These are phyloP conservation scores for Gastrolobium bilobum DNA, from an alignment of 306 rosid genomes.

Conservation along the genomic window DNA sequence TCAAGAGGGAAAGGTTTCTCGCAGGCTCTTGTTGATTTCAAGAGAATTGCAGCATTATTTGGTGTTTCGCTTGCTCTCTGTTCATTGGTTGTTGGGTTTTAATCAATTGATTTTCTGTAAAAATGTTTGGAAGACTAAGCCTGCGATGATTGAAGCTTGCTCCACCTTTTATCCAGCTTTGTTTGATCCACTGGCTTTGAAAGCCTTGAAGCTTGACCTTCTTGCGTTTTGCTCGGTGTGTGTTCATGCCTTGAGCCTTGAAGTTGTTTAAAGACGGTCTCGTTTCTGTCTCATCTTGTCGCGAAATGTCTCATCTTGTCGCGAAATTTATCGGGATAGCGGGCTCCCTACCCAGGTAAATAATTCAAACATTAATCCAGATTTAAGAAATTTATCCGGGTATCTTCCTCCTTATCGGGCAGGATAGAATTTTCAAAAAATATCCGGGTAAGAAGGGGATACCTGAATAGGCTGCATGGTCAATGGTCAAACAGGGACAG, in stretches of 20 bases:
- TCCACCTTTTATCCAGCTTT: slow-evolving; percentile 69
- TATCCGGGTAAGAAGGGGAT: no score
- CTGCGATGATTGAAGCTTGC: slow-evolving; percentile 55
- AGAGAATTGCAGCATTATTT: slow-evolving; percentile 76
- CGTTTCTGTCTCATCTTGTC: slow-evolving; percentile 84
- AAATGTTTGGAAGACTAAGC: slow-evolving; percentile 53
- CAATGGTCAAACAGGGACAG: no score
- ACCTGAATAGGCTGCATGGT: no score
- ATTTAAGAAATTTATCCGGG: no score
- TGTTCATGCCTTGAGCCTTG: slow-evolving; percentile 50
- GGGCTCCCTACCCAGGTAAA: no score
- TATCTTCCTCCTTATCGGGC: no score
- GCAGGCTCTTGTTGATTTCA: slow-evolving; percentile 72
- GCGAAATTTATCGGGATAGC: no score
- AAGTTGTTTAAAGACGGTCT: slow-evolving; percentile 81
- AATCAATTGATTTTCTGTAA: slow-evolving; percentile 59
- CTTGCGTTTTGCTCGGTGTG: slow-evolving; percentile 71
- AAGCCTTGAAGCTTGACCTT: slow-evolving; percentile 91
- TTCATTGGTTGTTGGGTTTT: slow-evolving; percentile 94
- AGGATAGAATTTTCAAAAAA: no score
- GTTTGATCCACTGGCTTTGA: slow-evolving; percentile 92
- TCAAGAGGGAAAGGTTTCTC: slow-evolving; percentile 75
- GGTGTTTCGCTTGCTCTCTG: slow-evolving; percentile 84
- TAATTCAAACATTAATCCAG: no score
- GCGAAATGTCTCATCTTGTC: no score